Percentiles rank a stretch among this genome's conserved stretches.
These are phyloP conservation scores for Colletotrichum sp. DNA, from an alignment of 2,329 filamentous ascomycete genomes.

Conservation along the genomic window DNA sequence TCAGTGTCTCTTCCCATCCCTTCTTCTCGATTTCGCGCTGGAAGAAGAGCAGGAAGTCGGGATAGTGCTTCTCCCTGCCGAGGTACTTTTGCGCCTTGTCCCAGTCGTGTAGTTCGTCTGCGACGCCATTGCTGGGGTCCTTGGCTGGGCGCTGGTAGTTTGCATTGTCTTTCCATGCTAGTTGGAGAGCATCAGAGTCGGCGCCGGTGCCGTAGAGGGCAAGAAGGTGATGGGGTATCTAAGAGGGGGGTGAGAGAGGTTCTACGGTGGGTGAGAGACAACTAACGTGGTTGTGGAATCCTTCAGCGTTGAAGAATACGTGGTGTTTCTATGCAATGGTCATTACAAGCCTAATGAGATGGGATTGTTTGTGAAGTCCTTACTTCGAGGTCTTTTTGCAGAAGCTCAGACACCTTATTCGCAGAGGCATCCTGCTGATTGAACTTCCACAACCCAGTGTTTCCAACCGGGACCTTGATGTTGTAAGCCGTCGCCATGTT, in stretches of 20 bases:
- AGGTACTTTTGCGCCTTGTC: constrained; percentile 62
- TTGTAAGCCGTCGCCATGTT: constrained; percentile 53
- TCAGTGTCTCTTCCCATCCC: constrained; percentile 64
- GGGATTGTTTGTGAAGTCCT: neutral
- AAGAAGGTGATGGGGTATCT: constrained; percentile 77
- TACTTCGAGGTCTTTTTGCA: constrained; percentile 77
- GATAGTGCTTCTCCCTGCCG: constrained; percentile 68
- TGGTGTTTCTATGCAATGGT: constrained; percentile 59
- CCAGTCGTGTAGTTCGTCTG: constrained; percentile 62
- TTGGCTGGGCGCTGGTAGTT: constrained; percentile 67
- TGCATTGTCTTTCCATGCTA: constrained; percentile 68
- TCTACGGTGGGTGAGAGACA: neutral
- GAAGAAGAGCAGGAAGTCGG: constrained; percentile 80
- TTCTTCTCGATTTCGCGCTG: constrained; percentile 73
- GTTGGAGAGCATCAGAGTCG: constrained; percentile 60
- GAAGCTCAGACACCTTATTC: constrained; percentile 64
- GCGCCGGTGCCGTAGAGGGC: constrained; percentile 80
- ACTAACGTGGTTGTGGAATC: constrained; percentile 81
- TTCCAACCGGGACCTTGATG: constrained; percentile 51
- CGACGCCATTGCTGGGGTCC: constrained; percentile 50
- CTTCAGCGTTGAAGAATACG: constrained; percentile 77
- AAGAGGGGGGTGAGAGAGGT: neutral
- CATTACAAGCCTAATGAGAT: neutral
- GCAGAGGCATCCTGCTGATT: constrained; percentile 64
- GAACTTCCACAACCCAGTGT: constrained; percentile 55